A percentile compares a stretch with the other conserved stretches of the same genome.
phyloP scores from a whole-genome alignment of 2,329 filamentous ascomycete genomes.

The Nothophaeocryptopus gaeumannii region DNA sequence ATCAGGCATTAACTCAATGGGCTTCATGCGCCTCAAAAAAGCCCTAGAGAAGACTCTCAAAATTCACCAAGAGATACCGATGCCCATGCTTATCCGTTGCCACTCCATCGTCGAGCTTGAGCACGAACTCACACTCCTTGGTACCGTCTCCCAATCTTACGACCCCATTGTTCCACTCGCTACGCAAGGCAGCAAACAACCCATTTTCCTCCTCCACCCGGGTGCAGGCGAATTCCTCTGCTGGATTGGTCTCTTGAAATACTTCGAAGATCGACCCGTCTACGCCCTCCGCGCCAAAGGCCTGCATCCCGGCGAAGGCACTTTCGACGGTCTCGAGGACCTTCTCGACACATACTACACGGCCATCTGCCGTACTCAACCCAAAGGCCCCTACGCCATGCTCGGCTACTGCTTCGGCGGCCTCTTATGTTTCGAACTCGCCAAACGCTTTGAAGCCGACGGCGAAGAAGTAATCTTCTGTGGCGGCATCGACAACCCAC shows the following conservation, averaged over 20 bases:
- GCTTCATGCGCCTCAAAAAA: conserved; percentile 24
- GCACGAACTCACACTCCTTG: conserved; percentile 17
- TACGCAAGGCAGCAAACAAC: conserved; percentile 27
- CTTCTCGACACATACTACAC: conserved; percentile 40
- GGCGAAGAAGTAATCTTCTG: conserved; percentile 42
- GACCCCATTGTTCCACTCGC: conserved; percentile 35
- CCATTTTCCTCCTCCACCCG: conserved; percentile 40
- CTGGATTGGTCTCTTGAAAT: conserved; percentile 38
- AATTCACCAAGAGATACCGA: conserved; percentile 21
- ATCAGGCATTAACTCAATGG: conserved; percentile 18
- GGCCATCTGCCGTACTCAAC: conserved; percentile 45
- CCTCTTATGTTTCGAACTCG: conserved; percentile 52
- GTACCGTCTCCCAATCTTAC: conserved; percentile 26
- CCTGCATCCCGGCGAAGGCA: conserved; percentile 42
- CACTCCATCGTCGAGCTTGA: conserved; percentile 20
- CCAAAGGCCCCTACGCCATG: conserved; percentile 51
- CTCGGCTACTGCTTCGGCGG: conserved; percentile 53
- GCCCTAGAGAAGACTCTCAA: conserved; percentile 21
- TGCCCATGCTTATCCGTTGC: conserved; percentile 19
- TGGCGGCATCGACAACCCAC: conserved; percentile 49
- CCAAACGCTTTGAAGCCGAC: conserved; percentile 44
- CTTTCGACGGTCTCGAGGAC: conserved; percentile 41
- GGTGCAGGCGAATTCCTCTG: conserved; percentile 41
- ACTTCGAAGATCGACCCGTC: conserved; percentile 45
- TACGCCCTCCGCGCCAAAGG: conserved; percentile 49